These are phyloP conservation scores for Pleomassaria siparia DNA, from an alignment of 2,329 filamentous ascomycete genomes.

Conservation along the genomic window DNA sequence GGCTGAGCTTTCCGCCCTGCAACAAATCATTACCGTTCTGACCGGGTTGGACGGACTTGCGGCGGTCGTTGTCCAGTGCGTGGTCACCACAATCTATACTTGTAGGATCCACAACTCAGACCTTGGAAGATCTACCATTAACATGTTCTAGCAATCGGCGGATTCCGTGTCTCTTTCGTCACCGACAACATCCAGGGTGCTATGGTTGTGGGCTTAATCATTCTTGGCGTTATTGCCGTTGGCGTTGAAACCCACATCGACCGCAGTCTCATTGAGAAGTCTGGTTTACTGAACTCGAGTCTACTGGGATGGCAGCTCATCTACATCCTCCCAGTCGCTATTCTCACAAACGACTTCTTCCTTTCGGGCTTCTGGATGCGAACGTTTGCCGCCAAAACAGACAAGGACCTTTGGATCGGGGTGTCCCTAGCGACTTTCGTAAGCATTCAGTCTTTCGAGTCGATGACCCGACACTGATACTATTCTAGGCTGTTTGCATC, in stretches of 20 bases:
- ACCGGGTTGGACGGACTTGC: conserved; percentile 75
- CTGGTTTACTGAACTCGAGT: conserved; percentile 67
- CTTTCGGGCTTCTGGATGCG: conserved; percentile 82
- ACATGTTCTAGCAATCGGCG: conserved; percentile 65
- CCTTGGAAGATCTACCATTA: conserved; percentile 5
- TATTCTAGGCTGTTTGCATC: conserved; percentile 56
- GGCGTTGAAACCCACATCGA: conserved; percentile 75
- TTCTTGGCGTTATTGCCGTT: conserved; percentile 76
- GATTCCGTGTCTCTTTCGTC: conserved; percentile 81
- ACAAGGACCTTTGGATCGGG: conserved; percentile 76
- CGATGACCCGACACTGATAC: background rate
- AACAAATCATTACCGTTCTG: conserved; percentile 73
- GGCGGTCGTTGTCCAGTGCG: conserved; percentile 74
- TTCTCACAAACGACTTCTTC: conserved; percentile 86
- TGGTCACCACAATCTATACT: conserved; percentile 80
- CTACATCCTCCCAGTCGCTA: conserved; percentile 79
- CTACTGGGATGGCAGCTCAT: conserved; percentile 82
- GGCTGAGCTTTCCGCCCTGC: conserved; percentile 76
- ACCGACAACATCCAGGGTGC: conserved; percentile 80
- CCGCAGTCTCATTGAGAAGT: conserved; percentile 65
- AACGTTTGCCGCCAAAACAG: conserved; percentile 76
- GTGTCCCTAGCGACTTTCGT: conserved; percentile 65
- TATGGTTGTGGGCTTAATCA: conserved; percentile 74
- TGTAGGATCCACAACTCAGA: conserved; percentile 52
- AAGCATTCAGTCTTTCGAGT: background rate